phyloP scores from a whole-genome alignment of 352 stramenopile genomes.

The Pythium biforme region DNA sequence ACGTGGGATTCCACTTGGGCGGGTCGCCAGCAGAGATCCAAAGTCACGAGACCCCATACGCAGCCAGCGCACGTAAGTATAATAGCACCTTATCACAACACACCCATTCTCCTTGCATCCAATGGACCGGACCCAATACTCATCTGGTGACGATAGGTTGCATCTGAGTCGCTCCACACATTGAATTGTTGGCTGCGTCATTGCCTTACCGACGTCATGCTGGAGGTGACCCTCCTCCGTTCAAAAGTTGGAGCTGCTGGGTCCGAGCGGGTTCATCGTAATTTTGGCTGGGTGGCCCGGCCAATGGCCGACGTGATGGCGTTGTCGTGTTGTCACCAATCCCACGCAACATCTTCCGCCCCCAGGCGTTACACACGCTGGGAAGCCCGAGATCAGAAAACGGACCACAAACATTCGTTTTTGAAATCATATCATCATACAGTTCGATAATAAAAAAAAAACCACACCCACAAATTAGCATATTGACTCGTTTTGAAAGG shows the following conservation, averaged over 20 bases:
- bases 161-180: too few relatives aligned
- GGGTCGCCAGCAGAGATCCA: too few relatives aligned
- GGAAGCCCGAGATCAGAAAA: neutral
- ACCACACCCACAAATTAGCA: too few relatives aligned
- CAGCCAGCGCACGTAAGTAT: too few relatives aligned
- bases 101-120: too few relatives aligned
- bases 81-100: too few relatives aligned
- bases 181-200: neutral
- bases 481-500: neutral
- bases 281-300: neutral
- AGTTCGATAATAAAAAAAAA: neutral
- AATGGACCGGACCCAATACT: too few relatives aligned
- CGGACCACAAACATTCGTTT: neutral
- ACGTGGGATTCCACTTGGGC: too few relatives aligned
- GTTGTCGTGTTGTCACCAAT: neutral
- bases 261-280: neutral
- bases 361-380: neutral
- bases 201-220: neutral
- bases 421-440: neutral
- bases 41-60: too few relatives aligned
- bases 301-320: neutral
- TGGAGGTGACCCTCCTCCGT: neutral
- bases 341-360: neutral
- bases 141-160: too few relatives aligned
- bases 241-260: neutral